Conservation (phyloP, 352 stramenopile species). For the Phytophthora palmivora region DNA sequence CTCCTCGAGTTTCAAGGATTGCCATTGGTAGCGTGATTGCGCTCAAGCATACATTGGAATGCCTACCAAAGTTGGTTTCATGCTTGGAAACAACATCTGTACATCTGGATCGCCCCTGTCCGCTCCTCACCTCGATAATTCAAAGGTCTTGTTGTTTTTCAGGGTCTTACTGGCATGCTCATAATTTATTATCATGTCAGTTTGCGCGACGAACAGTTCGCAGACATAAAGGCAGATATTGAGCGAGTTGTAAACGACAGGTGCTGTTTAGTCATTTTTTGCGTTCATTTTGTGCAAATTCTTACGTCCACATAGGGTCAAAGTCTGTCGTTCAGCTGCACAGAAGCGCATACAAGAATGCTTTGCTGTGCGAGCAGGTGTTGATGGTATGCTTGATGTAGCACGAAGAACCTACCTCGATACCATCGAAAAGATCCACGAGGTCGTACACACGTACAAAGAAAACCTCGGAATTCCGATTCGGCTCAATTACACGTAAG, state of each 20-base stretch:
- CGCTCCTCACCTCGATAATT: constrained; percentile 71
- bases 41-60: constrained; percentile 85
- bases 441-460: constrained; percentile 79
- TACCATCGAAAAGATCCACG: constrained; percentile 85
- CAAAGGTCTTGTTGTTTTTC: constrained; percentile 45
- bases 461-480: constrained; percentile 69
- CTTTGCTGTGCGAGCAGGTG: constrained; percentile 80
- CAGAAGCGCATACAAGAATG: constrained; percentile 89
- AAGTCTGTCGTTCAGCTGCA: constrained; percentile 67
- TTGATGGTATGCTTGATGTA: constrained; percentile 89
- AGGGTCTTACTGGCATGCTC: background rate
- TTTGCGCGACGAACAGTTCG: constrained; percentile 63
- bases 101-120: constrained; percentile 43
- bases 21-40: constrained; percentile 83
- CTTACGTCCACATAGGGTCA: constrained; percentile 46
- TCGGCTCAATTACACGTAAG: constrained; percentile 84
- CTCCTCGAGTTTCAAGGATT: constrained; percentile 67
- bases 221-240: constrained; percentile 63
- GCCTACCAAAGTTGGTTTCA: constrained; percentile 57
- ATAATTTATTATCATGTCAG: constrained; percentile 25
- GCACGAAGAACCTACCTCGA: constrained; percentile 82
- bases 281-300: background rate
- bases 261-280: constrained; percentile 37
- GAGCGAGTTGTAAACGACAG: constrained; percentile 80
- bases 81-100: constrained; percentile 50